Evolutionary conservation across 129 eudicot genomes (phyloP), one percentile per base, ranked within the genome.

Genomic region (Flaveria trinervia): DNA sequence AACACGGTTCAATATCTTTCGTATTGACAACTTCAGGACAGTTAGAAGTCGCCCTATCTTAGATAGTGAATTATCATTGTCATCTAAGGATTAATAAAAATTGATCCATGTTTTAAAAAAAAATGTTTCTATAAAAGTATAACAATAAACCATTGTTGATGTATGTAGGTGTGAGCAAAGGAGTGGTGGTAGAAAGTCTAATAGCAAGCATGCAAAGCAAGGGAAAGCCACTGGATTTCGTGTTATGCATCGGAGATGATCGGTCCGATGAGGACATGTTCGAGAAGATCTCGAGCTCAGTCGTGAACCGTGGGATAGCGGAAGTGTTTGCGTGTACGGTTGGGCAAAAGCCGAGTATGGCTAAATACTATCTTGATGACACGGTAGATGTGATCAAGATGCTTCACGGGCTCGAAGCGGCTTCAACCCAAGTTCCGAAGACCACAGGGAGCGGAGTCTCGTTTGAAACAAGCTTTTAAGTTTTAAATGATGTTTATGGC

Each of bases 181-280:
- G 97, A 1, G 76, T 89, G 26, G 96, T 85, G 20, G 97, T 88
- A 66, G 92, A 91, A 68, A 89, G 75, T 41, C 82, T 91, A 5
- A 85, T 91, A 26, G 84, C 85, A 70, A 83, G 89, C 5, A 87
- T 91, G 92, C 83, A 80, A 44, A 84, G 82, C 3, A 73, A 62
- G 25, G 92, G 92, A 8, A 91, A 78, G 83, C 54, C 84, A 3
- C 85, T 90, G 8, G 99, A 94, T 78, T 94, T 94, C 52, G 87
- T 94, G 65, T 54, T 94, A 79, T 94, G 99, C 85, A 80, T 94
- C 23, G 99, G 99, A 3, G 99, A 94, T 23, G 99, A 94, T 72
- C 84, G 94, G 45, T 94, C 99, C 0, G 99, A 94, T 33, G 99
- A 94, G 73, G 97, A 94, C 72, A 94, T 91, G 99, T 94, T 94